These are phyloP conservation scores for Eucalyptus pauciflora DNA, from an alignment of 345 rosid genomes.

Conservation along the genomic window DNA sequence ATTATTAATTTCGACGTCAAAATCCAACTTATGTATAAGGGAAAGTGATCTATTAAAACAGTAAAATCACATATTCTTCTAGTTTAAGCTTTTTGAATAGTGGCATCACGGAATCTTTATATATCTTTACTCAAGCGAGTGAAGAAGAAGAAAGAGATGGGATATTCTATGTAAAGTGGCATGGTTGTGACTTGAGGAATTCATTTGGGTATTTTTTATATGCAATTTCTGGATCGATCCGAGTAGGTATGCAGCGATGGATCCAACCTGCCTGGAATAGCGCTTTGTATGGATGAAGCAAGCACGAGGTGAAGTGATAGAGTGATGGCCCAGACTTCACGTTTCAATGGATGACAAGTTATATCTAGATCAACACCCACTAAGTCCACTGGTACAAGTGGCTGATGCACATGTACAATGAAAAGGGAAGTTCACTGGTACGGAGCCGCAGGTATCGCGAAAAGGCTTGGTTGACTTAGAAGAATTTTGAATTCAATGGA, in stretches of 20 bases:
- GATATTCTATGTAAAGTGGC: not conserved
- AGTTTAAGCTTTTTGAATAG: not conserved
- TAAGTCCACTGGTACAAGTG: not conserved
- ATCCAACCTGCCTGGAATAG: not conserved
- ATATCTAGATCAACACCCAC: not conserved
- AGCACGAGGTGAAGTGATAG: not conserved
- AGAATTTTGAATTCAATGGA: not conserved
- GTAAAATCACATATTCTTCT: rapidly evolving
- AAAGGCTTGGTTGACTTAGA: not conserved
- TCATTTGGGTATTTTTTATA: not conserved
- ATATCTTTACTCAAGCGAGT: not conserved
- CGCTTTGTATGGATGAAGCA: not conserved
- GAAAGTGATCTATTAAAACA: not conserved
- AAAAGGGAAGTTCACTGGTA: not conserved
- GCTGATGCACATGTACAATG: not conserved
- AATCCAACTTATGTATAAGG: not conserved
- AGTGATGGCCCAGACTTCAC: not conserved
- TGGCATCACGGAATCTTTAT: rapidly evolving
- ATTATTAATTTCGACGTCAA: not conserved
- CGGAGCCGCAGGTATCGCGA: not conserved
- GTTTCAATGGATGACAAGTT: not conserved
- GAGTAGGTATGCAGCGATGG: not conserved
- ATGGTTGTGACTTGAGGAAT: not conserved
- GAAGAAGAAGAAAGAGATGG: not conserved
- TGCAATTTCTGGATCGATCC: not conserved